Percentiles rank a stretch among this genome's conserved stretches.
These are phyloP conservation scores for Aspergillus eucalypticola DNA, from an alignment of 2,329 filamentous ascomycete species.

Conservation along the genomic window DNA sequence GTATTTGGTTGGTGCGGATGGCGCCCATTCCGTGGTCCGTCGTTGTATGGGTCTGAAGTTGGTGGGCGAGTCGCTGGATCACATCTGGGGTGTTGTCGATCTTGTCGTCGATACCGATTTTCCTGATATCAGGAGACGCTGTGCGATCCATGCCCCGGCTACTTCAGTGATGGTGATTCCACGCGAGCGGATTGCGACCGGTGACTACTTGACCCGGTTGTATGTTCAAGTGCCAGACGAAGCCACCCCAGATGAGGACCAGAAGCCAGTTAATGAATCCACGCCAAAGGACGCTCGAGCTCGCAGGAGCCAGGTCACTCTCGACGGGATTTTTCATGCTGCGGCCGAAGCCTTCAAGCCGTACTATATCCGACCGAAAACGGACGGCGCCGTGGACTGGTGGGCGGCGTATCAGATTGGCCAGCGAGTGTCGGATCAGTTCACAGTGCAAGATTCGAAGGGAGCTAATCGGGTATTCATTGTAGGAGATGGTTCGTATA, in stretches of 20 bases:
- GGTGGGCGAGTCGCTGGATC: conserved; percentile 67
- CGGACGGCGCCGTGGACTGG: conserved; percentile 65
- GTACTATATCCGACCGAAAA: conserved; percentile 63
- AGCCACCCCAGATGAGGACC: conserved; percentile 29
- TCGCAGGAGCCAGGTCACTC: conserved; percentile 63
- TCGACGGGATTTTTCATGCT: conserved; percentile 63
- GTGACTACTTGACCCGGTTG: conserved; percentile 69
- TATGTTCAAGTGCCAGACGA: conserved; percentile 52
- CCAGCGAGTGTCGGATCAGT: conserved; percentile 57
- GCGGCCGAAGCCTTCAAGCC: conserved; percentile 67
- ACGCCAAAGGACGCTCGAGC: conserved; percentile 63
- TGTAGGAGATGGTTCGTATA: conserved; percentile 60
- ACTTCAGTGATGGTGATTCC: conserved; percentile 82
- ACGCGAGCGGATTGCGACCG: conserved; percentile 60
- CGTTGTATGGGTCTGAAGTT: conserved; percentile 54
- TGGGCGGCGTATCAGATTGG: conserved; percentile 77
- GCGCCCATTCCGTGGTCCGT: conserved; percentile 66
- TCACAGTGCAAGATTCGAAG: conserved; percentile 62
- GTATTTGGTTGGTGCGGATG: conserved; percentile 72
- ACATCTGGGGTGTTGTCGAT: conserved; percentile 78
- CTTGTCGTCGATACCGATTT: conserved; percentile 72
- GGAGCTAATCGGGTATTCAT: conserved; percentile 72
- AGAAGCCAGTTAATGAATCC: conserved; percentile 16
- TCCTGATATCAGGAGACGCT: conserved; percentile 78
- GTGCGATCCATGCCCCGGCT: conserved; percentile 71